Evolutionary conservation across 345 rosid species (phyloP).

Genomic region (Melaleuca quinquenervia): DNA sequence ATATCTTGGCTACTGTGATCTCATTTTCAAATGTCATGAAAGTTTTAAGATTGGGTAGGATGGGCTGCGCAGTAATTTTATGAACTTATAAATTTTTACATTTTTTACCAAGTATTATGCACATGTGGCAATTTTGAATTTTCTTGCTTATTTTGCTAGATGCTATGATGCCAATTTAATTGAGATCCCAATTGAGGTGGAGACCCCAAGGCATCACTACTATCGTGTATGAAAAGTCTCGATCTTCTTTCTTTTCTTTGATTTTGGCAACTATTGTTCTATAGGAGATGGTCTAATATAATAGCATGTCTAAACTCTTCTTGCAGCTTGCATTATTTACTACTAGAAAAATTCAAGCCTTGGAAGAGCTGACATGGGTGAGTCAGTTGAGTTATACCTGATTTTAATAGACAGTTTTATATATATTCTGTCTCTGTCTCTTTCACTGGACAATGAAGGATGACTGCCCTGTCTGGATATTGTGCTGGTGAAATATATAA

Average conservation of each 20-base stretch:
- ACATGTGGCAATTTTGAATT: background rate
- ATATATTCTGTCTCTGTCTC: background rate
- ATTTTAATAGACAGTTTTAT: background rate
- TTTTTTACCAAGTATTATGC: background rate
- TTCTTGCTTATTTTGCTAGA: conserved; percentile 21
- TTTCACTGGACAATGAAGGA: background rate
- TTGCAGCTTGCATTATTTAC: conserved; percentile 89
- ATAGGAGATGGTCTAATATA: background rate
- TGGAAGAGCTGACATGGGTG: conserved; percentile 89
- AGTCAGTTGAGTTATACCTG: conserved; percentile 10
- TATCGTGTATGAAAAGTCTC: conserved; percentile 55
- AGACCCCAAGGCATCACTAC: conserved; percentile 75
- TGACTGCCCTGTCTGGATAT: background rate
- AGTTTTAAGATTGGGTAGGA: background rate
- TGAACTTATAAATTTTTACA: background rate
- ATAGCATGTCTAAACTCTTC: background rate
- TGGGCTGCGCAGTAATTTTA: background rate
- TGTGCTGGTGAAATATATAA: background rate
- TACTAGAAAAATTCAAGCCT: conserved; percentile 51
- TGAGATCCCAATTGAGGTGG: conserved; percentile 87
- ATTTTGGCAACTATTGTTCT: background rate
- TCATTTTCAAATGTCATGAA: background rate
- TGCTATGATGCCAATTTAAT: conserved; percentile 82
- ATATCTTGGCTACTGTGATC: background rate
- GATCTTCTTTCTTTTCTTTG: background rate